Conservation (phyloP, 106 monocot genomes). For the Dendrobium huoshanense region DNA sequence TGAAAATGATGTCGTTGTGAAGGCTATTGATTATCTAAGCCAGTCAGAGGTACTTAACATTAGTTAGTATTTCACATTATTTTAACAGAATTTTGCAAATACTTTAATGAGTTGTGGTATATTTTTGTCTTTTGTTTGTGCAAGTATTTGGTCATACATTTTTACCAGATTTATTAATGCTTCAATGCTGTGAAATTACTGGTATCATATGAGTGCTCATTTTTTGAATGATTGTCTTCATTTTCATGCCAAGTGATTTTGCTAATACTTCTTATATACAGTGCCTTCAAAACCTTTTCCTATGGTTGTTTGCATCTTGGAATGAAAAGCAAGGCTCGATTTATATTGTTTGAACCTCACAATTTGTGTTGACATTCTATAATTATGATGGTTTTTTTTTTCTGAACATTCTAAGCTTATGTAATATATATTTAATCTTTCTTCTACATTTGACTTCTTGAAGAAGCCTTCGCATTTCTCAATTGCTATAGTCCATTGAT, state of each 20-base stretch:
- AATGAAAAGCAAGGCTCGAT: background rate
- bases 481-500: too few species aligned
- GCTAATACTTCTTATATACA: background rate
- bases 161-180: background rate
- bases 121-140: background rate
- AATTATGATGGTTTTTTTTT: too few species aligned
- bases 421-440: too few species aligned
- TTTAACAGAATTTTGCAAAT: background rate
- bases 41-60: conserved; percentile 59
- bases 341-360: too few species aligned
- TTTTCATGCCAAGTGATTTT: background rate
- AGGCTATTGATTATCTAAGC: conserved; percentile 48
- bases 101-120: background rate
- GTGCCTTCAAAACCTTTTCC: background rate
- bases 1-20: conserved; percentile 42
- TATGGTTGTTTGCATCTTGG: background rate
- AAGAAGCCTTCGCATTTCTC: too few species aligned
- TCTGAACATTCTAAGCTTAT: too few species aligned
- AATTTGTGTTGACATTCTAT: too few species aligned
- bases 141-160: background rate
- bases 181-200: background rate
- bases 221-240: background rate
- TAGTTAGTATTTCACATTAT: background rate
- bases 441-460: too few species aligned
- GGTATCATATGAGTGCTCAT: background rate